Percentiles rank a stretch among this genome's conserved stretches.
Evolutionary conservation across 1,284 basidiomycete species (phyloP).

Genomic region (Tilletia caries): DNA sequence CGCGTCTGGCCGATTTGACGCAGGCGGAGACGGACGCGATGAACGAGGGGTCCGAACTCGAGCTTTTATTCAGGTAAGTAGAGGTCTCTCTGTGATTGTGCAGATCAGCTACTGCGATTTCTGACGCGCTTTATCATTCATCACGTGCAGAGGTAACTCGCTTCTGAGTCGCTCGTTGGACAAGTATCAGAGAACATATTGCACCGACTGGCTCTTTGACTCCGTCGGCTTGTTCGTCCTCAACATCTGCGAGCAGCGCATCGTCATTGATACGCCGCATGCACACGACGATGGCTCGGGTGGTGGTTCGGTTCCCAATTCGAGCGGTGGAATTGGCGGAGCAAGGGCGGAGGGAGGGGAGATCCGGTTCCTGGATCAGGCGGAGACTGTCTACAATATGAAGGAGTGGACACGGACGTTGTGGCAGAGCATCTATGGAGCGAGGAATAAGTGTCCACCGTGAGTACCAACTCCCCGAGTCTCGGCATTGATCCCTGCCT

Average conservation of each 20-base stretch:
- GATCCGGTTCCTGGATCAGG: background rate
- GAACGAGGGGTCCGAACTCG: conserved; percentile 30
- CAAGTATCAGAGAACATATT: conserved; percentile 36
- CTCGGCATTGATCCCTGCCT: background rate
- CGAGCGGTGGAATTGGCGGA: too few relatives aligned
- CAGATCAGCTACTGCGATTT: background rate
- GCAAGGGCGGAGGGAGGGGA: background rate
- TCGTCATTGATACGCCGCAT: conserved; percentile 15
- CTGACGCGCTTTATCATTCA: background rate
- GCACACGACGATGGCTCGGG: background rate
- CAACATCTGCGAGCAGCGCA: conserved; percentile 32
- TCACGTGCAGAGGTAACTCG: conserved; percentile 29
- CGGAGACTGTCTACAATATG: conserved; percentile 23
- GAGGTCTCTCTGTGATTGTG: too few relatives aligned
- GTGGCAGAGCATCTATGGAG: conserved; percentile 43
- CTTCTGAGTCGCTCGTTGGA: conserved; percentile 41
- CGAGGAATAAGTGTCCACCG: conserved; percentile 39
- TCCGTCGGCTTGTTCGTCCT: conserved; percentile 36
- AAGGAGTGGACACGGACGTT: conserved; percentile 30
- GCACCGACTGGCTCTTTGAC: conserved; percentile 35
- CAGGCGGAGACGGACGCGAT: conserved; percentile 30
- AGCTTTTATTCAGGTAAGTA: conserved; percentile 37
- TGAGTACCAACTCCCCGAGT: conserved; percentile 9
- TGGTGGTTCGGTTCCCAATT: background rate
- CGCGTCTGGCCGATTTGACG: conserved; percentile 30